These are phyloP conservation scores for Talaromyces islandicus DNA, from an alignment of 2,329 filamentous ascomycete species.

Conservation along the genomic window DNA sequence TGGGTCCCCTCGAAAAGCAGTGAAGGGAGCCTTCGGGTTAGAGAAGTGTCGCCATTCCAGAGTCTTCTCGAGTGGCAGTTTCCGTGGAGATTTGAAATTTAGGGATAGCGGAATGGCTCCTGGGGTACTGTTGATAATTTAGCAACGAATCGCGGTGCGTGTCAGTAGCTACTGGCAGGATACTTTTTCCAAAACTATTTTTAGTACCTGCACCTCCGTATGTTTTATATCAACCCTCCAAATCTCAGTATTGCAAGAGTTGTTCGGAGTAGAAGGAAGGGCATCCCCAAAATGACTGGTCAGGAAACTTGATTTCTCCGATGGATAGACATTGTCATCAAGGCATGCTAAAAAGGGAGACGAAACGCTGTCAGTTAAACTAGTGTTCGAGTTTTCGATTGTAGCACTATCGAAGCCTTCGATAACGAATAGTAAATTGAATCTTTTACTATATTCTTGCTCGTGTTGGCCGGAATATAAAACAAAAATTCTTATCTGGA, in stretches of 20 bases:
- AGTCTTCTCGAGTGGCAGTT: conserved; percentile 1
- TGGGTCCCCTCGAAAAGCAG: background rate
- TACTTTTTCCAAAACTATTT: background rate
- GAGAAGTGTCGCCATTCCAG: conserved; percentile 3
- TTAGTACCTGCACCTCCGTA: background rate
- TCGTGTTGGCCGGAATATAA: background rate
- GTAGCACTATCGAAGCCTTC: background rate
- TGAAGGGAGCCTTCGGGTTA: background rate
- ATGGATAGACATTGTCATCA: background rate
- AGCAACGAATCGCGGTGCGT: background rate
- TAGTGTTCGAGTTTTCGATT: background rate
- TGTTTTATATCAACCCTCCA: background rate
- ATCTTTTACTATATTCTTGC: background rate
- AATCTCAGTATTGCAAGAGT: background rate
- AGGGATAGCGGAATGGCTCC: background rate
- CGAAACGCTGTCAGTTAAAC: background rate
- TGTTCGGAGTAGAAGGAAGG: background rate
- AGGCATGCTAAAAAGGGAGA: background rate
- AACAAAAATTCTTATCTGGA: background rate
- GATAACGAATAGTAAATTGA: background rate
- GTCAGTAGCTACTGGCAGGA: background rate
- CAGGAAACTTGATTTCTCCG: background rate
- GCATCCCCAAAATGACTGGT: background rate
- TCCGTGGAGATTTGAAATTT: background rate
- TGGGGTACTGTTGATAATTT: conserved; percentile 1